Evolutionary conservation across 257 asterid species (phyloP).

Genomic region (Plantago major): DNA sequence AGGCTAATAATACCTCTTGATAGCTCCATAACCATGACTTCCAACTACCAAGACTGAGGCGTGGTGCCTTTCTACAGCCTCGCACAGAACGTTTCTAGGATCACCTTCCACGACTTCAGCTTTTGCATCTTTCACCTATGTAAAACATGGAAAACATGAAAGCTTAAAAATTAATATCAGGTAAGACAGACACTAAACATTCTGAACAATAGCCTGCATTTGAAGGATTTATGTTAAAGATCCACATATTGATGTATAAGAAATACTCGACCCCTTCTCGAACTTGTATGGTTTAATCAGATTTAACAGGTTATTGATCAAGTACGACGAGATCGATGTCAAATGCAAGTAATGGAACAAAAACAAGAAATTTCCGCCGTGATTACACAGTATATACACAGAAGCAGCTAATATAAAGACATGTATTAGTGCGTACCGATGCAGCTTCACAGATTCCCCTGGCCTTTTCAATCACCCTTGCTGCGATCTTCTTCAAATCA

Average conservation of each 20-base stretch:
- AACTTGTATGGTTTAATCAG: not conserved
- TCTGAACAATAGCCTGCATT: not conserved
- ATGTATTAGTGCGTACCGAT: conserved; percentile 36
- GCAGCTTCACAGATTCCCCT: conserved; percentile 50
- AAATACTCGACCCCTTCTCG: not conserved
- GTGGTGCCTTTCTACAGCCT: conserved; percentile 56
- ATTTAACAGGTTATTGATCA: too few species aligned
- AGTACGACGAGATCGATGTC: too few species aligned
- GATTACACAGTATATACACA: too few species aligned
- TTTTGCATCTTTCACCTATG: conserved; percentile 40
- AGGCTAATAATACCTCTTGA: conserved; percentile 40
- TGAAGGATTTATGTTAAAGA: not conserved
- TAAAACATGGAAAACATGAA: not conserved
- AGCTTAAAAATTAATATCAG: not conserved
- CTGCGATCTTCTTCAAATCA: conserved; percentile 69
- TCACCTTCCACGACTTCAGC: conserved; percentile 53
- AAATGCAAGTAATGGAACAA: too few species aligned
- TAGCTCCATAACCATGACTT: conserved; percentile 69
- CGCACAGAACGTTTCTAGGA: conserved; percentile 63
- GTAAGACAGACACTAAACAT: not conserved
- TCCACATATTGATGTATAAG: not conserved
- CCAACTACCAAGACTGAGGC: conserved; percentile 62
- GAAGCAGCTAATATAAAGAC: not conserved
- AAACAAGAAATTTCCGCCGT: too few species aligned
- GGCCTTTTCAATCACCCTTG: conserved; percentile 53